Evolutionary conservation across 306 rosid species (phyloP).

Genomic region (Arachis hypogaea): DNA sequence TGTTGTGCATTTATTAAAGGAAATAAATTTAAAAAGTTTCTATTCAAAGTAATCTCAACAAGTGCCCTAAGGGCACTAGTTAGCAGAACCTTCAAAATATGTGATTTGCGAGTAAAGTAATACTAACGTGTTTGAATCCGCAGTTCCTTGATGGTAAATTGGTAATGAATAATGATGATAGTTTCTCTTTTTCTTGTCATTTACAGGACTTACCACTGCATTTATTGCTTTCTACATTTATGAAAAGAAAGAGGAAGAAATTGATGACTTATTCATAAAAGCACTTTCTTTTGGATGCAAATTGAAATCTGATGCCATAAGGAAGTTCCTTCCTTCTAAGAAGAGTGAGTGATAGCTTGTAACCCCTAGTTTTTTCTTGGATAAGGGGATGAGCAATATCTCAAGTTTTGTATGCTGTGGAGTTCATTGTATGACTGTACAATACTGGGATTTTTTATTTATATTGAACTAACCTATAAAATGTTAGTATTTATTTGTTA

Average conservation of each 20-base stretch:
- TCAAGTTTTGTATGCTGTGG: conserved; percentile 5
- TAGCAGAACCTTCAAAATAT: too few species aligned
- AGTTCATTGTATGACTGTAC: conserved; percentile 38
- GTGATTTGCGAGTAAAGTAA: too few species aligned
- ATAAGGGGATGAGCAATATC: conserved; percentile 35
- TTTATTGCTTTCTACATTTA: conserved; percentile 70
- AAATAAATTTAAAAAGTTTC: too few species aligned
- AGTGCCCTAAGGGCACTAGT: too few species aligned
- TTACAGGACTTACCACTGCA: conserved; percentile 67
- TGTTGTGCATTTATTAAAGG: too few species aligned
- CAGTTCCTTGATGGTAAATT: neutral
- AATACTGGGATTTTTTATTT: neutral
- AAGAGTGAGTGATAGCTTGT: conserved; percentile 53
- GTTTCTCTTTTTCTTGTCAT: conserved; percentile 34
- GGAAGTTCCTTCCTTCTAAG: conserved; percentile 56
- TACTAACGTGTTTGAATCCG: neutral
- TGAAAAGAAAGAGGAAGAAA: conserved; percentile 80
- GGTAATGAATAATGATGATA: conserved; percentile 1
- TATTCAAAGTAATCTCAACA: too few species aligned
- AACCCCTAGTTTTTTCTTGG: conserved; percentile 25
- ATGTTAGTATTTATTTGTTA: neutral
- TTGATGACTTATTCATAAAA: conserved; percentile 59
- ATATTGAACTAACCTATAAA: neutral
- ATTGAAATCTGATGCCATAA: conserved; percentile 57
- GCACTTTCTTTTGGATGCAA: conserved; percentile 57